A percentile compares a stretch with the other conserved stretches of the same genome.
These are phyloP conservation scores for Nicotiana otophora DNA, from an alignment of 257 asterid species.

Conservation along the genomic window DNA sequence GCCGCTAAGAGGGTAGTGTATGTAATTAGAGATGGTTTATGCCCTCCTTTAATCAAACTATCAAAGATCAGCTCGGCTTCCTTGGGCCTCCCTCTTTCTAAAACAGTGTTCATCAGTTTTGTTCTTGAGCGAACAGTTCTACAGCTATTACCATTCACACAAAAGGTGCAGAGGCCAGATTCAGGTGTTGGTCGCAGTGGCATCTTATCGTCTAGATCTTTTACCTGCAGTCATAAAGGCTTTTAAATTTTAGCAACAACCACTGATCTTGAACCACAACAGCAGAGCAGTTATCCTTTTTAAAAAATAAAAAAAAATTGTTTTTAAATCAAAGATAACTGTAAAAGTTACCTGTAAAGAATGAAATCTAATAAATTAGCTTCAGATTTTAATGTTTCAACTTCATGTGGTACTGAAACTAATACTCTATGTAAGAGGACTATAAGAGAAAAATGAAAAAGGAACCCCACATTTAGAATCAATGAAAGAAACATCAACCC, in stretches of 20 bases:
- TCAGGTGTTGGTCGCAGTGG: conserved; percentile 33
- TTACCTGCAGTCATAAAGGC: conserved; percentile 32
- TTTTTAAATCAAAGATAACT: not conserved
- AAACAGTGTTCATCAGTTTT: conserved; percentile 51
- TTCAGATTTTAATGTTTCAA: not conserved
- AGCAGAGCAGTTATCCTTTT: not conserved
- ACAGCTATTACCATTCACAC: conserved; percentile 47
- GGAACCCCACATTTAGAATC: not conserved
- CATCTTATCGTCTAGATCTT: conserved; percentile 26
- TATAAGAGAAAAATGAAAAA: not conserved
- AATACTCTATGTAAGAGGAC: not conserved
- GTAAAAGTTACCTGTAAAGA: not conserved
- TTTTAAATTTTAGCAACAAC: not conserved
- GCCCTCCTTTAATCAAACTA: conserved; percentile 52
- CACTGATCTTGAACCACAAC: not conserved
- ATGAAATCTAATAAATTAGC: not conserved
- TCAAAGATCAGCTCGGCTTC: conserved; percentile 46
- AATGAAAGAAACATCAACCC: not conserved
- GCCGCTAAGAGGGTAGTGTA: conserved; percentile 67
- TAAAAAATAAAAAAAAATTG: not conserved
- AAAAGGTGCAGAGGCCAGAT: conserved; percentile 38
- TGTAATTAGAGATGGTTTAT: conserved; percentile 64
- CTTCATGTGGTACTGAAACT: not conserved
- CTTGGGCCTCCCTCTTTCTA: conserved; percentile 46
- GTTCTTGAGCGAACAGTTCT: conserved; percentile 47